phyloP scores from a whole-genome alignment of 2,329 filamentous ascomycete genomes.

The Sphaceloma murrayae region DNA sequence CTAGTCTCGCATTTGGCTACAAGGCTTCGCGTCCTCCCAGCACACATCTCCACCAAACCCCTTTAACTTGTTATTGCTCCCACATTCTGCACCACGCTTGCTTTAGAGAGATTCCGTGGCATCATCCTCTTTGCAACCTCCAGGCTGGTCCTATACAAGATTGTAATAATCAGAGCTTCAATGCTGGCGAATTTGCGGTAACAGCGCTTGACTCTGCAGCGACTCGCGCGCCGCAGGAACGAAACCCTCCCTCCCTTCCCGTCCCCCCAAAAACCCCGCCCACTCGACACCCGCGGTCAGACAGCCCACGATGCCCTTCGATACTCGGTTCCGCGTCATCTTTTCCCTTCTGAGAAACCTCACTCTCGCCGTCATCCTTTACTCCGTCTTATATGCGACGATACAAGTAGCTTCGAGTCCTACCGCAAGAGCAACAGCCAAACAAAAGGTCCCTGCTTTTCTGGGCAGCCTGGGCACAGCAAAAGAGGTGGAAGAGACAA shows the following conservation, averaged over 20 bases:
- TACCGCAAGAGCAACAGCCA: slow-evolving; percentile 31
- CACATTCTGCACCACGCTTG: no score
- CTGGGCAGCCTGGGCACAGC: slow-evolving; percentile 22
- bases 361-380: slow-evolving; percentile 34
- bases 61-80: no score
- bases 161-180: slow-evolving; percentile 1
- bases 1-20: no score
- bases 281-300: background rate
- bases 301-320: slow-evolving; percentile 5
- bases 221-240: no score
- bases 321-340: slow-evolving; percentile 10
- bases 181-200: no score
- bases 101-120: no score
- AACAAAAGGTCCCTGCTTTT: slow-evolving; percentile 34
- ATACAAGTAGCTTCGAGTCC: slow-evolving; percentile 36
- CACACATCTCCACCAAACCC: no score
- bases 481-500: slow-evolving; percentile 32
- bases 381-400: slow-evolving; percentile 34
- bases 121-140: background rate
- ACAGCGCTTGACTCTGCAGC: no score
- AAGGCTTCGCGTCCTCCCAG: no score
- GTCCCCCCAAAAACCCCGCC: background rate
- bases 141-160: slow-evolving; percentile 10
- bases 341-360: slow-evolving; percentile 33
- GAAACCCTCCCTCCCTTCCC: background rate